Base-by-base conservation (phyloP, 495 filamentous ascomycete genomes). In the Hypoxylon subgilvum region DNA sequence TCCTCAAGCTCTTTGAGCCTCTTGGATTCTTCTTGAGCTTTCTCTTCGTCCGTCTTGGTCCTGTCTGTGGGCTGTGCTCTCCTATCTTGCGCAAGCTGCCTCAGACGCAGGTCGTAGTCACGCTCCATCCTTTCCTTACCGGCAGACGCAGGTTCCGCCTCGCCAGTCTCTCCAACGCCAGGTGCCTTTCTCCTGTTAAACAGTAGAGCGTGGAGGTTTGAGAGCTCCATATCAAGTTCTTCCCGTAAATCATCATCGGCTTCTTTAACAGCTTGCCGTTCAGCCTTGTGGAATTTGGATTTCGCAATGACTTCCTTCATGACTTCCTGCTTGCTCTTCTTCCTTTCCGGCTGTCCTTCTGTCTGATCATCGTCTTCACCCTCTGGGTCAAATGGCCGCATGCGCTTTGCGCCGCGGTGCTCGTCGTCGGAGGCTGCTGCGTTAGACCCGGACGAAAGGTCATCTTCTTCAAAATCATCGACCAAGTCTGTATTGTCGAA, bases 281-380 rank as follows among this genome's bases (percentile, higher is more conserved):
- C 91, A 53, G 90, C 88, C 74, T 95, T 97, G 78, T 96, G 80
- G 21, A 89, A 80, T 69, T 97, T 99, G 2, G 95, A 97, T 73
- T 97, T 99, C 30, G 92, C 88, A 55, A 97, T 97, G 54, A 97
- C 85, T 72, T 98, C 95, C 63, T 93, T 88, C 88, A 97, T 96
- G 25, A 97, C 89, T 68, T 99, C 94, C 39, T 91, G 84, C 70
- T 93, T 97, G 14, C 85, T 88, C 75, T 96, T 99, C 68, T 96
- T 96, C 35, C 86, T 80, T 57, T 90, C 88, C 0, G 89, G 86
- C 19, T 84, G 80, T 19, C 77, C 82, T 22, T 72, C 80, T 1
- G 72, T 79, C 16, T 77, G 74, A 13, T 76, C 81, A 4, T 69
- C 78, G 21, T 73, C 73, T 10, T 67, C 69, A 3, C 70, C 73